Conservation (phyloP, 257 asterid species). For the Solanum raphanifolium region DNA sequence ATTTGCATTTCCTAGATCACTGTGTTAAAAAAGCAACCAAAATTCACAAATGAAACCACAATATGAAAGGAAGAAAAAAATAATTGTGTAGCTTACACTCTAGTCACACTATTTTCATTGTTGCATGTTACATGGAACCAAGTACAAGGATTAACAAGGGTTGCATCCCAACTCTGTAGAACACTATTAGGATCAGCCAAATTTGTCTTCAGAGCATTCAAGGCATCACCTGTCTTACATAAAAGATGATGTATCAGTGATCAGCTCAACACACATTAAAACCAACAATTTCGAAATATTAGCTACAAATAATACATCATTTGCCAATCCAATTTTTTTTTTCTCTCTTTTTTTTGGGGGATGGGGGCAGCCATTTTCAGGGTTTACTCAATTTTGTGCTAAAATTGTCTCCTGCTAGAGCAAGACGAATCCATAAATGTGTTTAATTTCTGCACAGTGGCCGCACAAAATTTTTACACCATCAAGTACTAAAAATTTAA, state of each 20-base stretch:
- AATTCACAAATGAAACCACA: not conserved
- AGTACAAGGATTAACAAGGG: conserved; percentile 92
- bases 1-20: conserved; percentile 94
- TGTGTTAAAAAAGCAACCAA: conserved; percentile 16
- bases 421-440: not conserved
- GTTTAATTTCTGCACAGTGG: not conserved
- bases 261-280: not conserved
- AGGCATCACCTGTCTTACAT: conserved; percentile 69
- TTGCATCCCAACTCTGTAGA: conserved; percentile 93
- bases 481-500: not conserved
- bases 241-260: not conserved
- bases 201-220: conserved; percentile 57
- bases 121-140: conserved; percentile 94
- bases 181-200: conserved; percentile 78
- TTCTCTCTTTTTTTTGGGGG: not conserved
- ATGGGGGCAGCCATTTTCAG: not conserved
- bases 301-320: not conserved
- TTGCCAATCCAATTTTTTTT: not conserved
- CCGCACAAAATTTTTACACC: not conserved
- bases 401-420: not conserved
- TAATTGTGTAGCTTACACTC: conserved; percentile 52
- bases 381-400: not conserved
- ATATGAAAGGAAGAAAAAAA: not conserved
- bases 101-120: conserved; percentile 57
- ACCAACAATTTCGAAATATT: not conserved